Conservation (phyloP, 768 basidiomycete species). For the Boletales sp. region DNA sequence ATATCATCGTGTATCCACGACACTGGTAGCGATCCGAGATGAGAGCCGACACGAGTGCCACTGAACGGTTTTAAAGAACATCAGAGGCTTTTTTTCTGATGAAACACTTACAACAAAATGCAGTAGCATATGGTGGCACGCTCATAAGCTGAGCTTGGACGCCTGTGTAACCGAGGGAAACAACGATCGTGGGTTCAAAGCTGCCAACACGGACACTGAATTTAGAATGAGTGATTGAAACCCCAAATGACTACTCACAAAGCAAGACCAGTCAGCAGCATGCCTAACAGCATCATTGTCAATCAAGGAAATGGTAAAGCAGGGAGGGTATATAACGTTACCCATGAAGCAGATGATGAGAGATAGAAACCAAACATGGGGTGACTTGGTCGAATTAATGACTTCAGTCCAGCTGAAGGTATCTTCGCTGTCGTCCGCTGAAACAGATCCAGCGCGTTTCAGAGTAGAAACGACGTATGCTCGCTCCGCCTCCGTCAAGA, state of each 20-base stretch:
- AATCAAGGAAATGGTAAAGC: not conserved
- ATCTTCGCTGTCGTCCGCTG: slow-evolving; percentile 41
- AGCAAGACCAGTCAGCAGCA: slow-evolving; percentile 11
- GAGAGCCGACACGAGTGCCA: slow-evolving; percentile 37
- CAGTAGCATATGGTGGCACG: slow-evolving; percentile 49
- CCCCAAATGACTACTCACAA: slow-evolving; percentile 16
- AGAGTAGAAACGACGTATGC: slow-evolving; percentile 35
- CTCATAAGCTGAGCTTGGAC: slow-evolving; percentile 58
- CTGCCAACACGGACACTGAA: slow-evolving; percentile 41
- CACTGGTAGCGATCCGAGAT: slow-evolving; percentile 54
- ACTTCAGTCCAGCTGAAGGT: slow-evolving; percentile 59
- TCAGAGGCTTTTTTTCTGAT: not conserved
- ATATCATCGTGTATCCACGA: slow-evolving; percentile 46
- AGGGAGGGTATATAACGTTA: slow-evolving; percentile 17
- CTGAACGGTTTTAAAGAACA: slow-evolving; percentile 21
- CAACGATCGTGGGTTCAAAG: slow-evolving; percentile 72
- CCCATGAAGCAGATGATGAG: slow-evolving; percentile 53
- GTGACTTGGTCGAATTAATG: slow-evolving; percentile 43
- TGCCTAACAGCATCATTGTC: slow-evolving; percentile 13
- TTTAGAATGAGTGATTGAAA: slow-evolving; percentile 18
- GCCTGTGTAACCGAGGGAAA: slow-evolving; percentile 53
- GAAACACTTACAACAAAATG: slow-evolving; percentile 42
- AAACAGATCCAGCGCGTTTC: slow-evolving; percentile 28
- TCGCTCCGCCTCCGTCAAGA: slow-evolving; percentile 51
- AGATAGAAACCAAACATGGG: slow-evolving; percentile 53